Base-by-base conservation (phyloP, 192 early-diverging fungal genomes). In the Backusella morwellensis region DNA sequence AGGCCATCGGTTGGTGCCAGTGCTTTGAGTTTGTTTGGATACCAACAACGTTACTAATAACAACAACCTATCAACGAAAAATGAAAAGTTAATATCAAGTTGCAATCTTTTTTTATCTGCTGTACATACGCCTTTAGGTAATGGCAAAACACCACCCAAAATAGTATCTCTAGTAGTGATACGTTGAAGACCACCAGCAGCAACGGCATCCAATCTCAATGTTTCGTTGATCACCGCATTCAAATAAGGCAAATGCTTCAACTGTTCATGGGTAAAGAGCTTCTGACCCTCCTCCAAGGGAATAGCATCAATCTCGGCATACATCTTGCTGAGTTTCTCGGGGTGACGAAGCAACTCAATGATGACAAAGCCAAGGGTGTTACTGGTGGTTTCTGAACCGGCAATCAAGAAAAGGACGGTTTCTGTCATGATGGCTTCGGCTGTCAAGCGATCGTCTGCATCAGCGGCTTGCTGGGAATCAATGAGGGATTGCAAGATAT, bases 171-270 rank as follows among this genome's bases (percentile, higher is more conserved):
- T 41, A 2, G 54, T 72, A 2, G 87, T 70, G 29, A 86, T 66
- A 23, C 87, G 59, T 11, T 77, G 73, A 38, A 88, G 19, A 17
- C 85, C 86, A 59, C 32, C 72, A 34, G 75, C 72, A 47, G 84
- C 78, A 35, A 85, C 73, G 2, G 89, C 83, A 54, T 80, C 72
- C 6, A 86, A 38, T 26, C 88, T 80, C 54, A 87, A 74, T 21
- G 86, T 86, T 69, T 91, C 90, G 12, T 89, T 74, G 63, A 90
- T 82, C 17, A 88, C 81, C 0, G 88, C 86, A 32, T 86, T 88
- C n/a, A 89, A 72, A 34, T 85, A 85, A 4, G 82, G 82, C 0
- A 90, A 72, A 76, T 86, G 6, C 29, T 83, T 81, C 54, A 86
- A 29, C 52, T 84, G 78, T 7, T 85, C 76, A 47, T 86, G 82